Conservation (phyloP, 805 yeast genomes). For the Metschnikowia shivogae region DNA sequence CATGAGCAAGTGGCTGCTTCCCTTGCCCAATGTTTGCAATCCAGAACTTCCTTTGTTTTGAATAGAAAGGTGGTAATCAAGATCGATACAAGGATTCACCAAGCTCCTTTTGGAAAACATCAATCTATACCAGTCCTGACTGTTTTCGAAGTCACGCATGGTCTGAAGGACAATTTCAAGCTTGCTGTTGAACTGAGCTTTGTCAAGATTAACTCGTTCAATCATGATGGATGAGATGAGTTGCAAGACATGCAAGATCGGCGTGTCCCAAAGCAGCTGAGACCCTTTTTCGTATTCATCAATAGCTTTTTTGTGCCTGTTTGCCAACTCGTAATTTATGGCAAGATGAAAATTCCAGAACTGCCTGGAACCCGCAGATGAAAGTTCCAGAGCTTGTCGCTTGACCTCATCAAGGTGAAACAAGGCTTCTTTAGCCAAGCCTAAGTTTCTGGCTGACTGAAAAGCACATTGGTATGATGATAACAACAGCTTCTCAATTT, state of each 20-base stretch:
- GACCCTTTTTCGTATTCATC: slow-evolving; percentile 1
- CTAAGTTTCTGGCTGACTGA: slow-evolving; percentile 41
- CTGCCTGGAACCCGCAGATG: slow-evolving; percentile 17
- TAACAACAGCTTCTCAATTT: slow-evolving; percentile 31
- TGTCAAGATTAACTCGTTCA: neutral
- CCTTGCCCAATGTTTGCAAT: neutral
- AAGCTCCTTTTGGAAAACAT: slow-evolving; percentile 1
- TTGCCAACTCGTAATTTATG: slow-evolving; percentile 12
- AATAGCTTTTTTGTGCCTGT: slow-evolving; percentile 8
- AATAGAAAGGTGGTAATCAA: slow-evolving; percentile 2
- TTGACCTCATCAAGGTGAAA: slow-evolving; percentile 51
- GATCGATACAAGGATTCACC: slow-evolving; percentile 1
- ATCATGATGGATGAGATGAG: neutral
- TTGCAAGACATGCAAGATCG: slow-evolving; percentile 1
- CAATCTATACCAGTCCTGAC: neutral
- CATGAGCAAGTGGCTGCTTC: slow-evolving; percentile 2
- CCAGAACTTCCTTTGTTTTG: neutral
- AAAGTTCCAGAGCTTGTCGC: slow-evolving; percentile 29
- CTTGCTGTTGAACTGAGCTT: neutral
- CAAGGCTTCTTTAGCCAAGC: slow-evolving; percentile 55
- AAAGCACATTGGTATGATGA: slow-evolving; percentile 39
- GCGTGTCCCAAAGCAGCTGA: slow-evolving; percentile 2
- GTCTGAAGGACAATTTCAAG: neutral
- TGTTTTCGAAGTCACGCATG: neutral
- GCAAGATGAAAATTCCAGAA: slow-evolving; percentile 16